These are phyloP conservation scores for Conticribra weissflogii DNA, from an alignment of 108 stramenopile species.

Conservation along the genomic window DNA sequence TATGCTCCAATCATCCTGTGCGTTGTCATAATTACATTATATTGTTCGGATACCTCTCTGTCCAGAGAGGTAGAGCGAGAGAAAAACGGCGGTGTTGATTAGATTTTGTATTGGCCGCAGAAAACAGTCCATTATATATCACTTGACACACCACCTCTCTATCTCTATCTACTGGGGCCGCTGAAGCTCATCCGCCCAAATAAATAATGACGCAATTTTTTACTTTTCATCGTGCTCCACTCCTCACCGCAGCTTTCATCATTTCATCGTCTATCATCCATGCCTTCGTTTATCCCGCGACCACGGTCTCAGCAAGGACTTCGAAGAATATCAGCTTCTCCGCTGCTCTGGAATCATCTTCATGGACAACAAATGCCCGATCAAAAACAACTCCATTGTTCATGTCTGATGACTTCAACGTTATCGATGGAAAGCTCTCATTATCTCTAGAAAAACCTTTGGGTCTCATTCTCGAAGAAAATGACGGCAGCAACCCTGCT, in stretches of 20 bases:
- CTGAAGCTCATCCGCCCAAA: not conserved
- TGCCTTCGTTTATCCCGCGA: constrained; percentile 9
- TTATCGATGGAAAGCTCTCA: constrained; percentile 14
- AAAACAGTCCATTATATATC: too few relatives aligned
- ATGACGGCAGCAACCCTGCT: constrained; percentile 48
- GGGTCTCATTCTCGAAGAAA: constrained; percentile 80
- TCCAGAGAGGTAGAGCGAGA: too few relatives aligned
- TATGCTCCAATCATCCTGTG: too few relatives aligned
- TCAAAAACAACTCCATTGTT: not conserved
- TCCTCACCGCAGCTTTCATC: too few relatives aligned
- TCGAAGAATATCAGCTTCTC: not conserved
- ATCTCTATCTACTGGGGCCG: too few relatives aligned
- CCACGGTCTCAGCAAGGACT: not conserved
- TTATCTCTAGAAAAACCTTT: constrained; percentile 68
- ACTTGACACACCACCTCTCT: too few relatives aligned
- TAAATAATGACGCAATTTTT: not conserved
- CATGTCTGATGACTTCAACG: not conserved
- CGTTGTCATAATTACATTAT: too few relatives aligned
- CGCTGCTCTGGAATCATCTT: not conserved
- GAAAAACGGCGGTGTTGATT: too few relatives aligned
- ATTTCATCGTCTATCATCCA: not conserved
- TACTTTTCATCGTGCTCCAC: not conserved
- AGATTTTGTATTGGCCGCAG: too few relatives aligned
- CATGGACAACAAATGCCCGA: too few relatives aligned
- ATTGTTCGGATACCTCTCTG: too few relatives aligned